phyloP scores from a whole-genome alignment of 1,139 yeast genomes.

The Zygosaccharomyces pseudobailii region DNA sequence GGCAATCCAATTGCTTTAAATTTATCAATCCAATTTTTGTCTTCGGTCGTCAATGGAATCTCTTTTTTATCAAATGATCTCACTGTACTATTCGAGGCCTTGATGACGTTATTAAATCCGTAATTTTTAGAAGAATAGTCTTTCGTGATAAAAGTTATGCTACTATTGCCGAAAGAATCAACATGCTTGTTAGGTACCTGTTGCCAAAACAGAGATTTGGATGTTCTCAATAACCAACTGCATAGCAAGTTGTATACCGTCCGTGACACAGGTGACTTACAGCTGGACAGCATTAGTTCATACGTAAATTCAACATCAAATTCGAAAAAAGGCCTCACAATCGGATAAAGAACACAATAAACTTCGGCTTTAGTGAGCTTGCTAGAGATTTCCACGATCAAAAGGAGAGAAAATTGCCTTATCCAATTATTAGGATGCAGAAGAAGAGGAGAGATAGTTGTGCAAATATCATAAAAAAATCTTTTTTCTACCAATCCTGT shows the following conservation, averaged over 20 bases:
- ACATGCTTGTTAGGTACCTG: slow-evolving; percentile 38
- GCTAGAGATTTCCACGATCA: slow-evolving; percentile 58
- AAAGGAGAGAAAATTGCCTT: slow-evolving; percentile 59
- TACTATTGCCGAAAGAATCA: slow-evolving; percentile 44
- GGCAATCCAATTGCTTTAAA: slow-evolving; percentile 65
- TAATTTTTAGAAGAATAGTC: slow-evolving; percentile 28
- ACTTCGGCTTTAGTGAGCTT: slow-evolving; percentile 71
- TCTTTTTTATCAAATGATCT: slow-evolving; percentile 39
- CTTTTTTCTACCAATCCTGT: slow-evolving; percentile 49
- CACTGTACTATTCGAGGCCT: slow-evolving; percentile 30
- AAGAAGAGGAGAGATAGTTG: slow-evolving; percentile 46
- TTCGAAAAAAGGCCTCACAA: slow-evolving; percentile 68
- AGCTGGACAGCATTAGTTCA: slow-evolving; percentile 58
- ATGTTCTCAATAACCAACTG: slow-evolving; percentile 67
- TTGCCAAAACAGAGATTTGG: slow-evolving; percentile 76
- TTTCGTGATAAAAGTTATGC: slow-evolving; percentile 37
- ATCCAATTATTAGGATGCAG: slow-evolving; percentile 90
- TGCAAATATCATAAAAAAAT: slow-evolving; percentile 49
- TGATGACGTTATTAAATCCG: slow-evolving; percentile 27
- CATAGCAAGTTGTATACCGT: slow-evolving; percentile 61
- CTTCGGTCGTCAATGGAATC: slow-evolving; percentile 48
- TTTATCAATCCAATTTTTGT: slow-evolving; percentile 68
- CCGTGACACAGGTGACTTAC: slow-evolving; percentile 62
- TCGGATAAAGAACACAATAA: slow-evolving; percentile 78
- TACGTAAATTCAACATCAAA: slow-evolving; percentile 71